Base-by-base conservation (phyloP, 2,329 filamentous ascomycete species). In the Didymella keratinophila region DNA sequence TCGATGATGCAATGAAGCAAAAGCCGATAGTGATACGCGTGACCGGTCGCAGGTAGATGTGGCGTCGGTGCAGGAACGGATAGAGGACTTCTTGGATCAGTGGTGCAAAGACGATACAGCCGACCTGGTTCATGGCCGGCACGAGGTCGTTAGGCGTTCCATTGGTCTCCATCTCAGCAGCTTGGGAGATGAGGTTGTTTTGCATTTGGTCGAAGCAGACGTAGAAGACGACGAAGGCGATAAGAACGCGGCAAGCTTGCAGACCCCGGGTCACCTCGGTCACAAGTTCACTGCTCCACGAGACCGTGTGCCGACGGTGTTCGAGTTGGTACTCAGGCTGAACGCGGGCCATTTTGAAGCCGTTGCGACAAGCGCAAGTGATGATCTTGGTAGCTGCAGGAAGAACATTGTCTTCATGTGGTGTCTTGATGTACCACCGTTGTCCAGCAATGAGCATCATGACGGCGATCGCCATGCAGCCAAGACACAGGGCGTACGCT, bases 391-490 rank as follows among this genome's bases (percentile, higher is more conserved):
- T 58, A 2, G 71, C 71, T 45, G 69, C 62, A 20, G 71, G 65
- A 1, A 73, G 53, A 2, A 68, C 61, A 20, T 73, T 69, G 10
- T 61, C 63, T 25, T 67, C 56, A n/a, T 66, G 66, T 4, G 68
- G 63, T 6, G 66, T 49, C 18, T 62, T 59, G 45, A 64, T 62
- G 36, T 64, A 71, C 64, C 65, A 68, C 6, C 34, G 39, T 18
- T 58, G 53, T 25, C 72, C 71, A 7, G 72, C 52, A 37, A 86
- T 59, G 4, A 87, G 79, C 49, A 88, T 80, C 41, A 84, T 71
- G 25, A 88, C 83, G 37, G 87, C 86, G 14, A 89, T 73, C 55
- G 84, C 77, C 77, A 92, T 90, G 76, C 89, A 84, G 70, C 81
- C 82, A 63, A 88, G 83, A 47, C 84, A 83, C 36, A 90, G 75